Evolutionary conservation across 2,329 filamentous ascomycete genomes (phyloP).

Genomic region (Neonectria ditissima): DNA sequence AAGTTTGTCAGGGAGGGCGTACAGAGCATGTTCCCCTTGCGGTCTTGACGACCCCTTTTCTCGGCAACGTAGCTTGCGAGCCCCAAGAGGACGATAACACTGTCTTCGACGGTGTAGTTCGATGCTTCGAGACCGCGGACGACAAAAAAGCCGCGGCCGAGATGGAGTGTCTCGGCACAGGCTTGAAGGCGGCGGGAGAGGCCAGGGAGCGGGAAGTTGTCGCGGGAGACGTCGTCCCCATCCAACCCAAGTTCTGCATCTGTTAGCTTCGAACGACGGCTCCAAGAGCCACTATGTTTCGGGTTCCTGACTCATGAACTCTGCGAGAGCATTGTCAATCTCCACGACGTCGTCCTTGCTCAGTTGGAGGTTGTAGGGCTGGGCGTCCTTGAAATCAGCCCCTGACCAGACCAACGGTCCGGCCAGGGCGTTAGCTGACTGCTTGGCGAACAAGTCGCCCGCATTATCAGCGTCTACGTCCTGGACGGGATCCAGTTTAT

Average conservation of each 20-base stretch:
- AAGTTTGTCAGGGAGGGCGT: slow-evolving; percentile 37
- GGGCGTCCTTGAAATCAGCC: slow-evolving; percentile 31
- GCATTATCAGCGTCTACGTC: background rate
- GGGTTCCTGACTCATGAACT: slow-evolving; percentile 44
- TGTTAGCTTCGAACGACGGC: slow-evolving; percentile 25
- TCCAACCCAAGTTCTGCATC: slow-evolving; percentile 34
- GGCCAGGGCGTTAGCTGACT: slow-evolving; percentile 18
- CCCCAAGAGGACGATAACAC: slow-evolving; percentile 66
- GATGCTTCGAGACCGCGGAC: slow-evolving; percentile 64
- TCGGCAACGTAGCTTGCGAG: slow-evolving; percentile 68
- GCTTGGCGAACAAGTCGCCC: background rate
- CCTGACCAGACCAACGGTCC: slow-evolving; percentile 44
- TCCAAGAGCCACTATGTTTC: background rate
- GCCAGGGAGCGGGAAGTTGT: slow-evolving; percentile 56
- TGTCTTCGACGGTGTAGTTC: slow-evolving; percentile 64
- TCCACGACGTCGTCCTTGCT: slow-evolving; percentile 32
- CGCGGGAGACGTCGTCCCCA: slow-evolving; percentile 34
- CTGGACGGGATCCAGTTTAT: background rate
- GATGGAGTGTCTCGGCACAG: slow-evolving; percentile 53
- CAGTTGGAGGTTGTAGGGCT: slow-evolving; percentile 34
- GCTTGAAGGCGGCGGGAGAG: slow-evolving; percentile 50
- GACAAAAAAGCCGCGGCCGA: slow-evolving; percentile 63
- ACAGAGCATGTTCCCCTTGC: slow-evolving; percentile 62
- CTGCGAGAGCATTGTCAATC: slow-evolving; percentile 41
- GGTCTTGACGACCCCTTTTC: slow-evolving; percentile 62